A percentile compares a stretch with the other conserved stretches of the same genome.
These are phyloP conservation scores for Barnettozyma californica DNA, from an alignment of 805 yeast genomes.

Conservation along the genomic window DNA sequence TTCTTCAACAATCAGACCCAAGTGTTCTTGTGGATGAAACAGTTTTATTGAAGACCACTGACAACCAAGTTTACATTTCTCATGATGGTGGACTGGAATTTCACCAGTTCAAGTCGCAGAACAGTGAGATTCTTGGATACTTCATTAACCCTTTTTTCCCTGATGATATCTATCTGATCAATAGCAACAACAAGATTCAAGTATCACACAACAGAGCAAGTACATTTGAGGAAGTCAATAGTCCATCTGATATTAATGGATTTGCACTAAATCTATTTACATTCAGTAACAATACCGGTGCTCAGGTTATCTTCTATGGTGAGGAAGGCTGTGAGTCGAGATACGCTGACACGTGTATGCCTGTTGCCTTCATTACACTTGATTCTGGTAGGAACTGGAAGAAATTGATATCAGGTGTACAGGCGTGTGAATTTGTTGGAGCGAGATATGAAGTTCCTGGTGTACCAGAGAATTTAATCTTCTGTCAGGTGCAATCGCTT, in stretches of 20 bases:
- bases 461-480: slow-evolving; percentile 45
- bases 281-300: slow-evolving; percentile 51
- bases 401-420: slow-evolving; percentile 43
- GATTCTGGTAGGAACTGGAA: slow-evolving; percentile 64
- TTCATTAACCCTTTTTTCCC: slow-evolving; percentile 52
- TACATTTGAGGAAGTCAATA: slow-evolving; percentile 32
- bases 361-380: slow-evolving; percentile 53
- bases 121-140: slow-evolving; percentile 41
- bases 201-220: slow-evolving; percentile 66
- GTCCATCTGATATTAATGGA: slow-evolving; percentile 42
- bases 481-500: slow-evolving; percentile 49
- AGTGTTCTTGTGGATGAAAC: slow-evolving; percentile 49
- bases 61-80: slow-evolving; percentile 54
- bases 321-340: slow-evolving; percentile 43
- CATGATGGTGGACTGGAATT: slow-evolving; percentile 38
- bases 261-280: slow-evolving; percentile 43
- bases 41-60: slow-evolving; percentile 50
- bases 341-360: slow-evolving; percentile 37
- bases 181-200: slow-evolving; percentile 29
- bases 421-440: slow-evolving; percentile 64
- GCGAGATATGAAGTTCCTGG: slow-evolving; percentile 33
- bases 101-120: slow-evolving; percentile 8
- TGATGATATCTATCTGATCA: slow-evolving; percentile 34
- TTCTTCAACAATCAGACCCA: slow-evolving; percentile 38
- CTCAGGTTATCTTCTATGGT: slow-evolving; percentile 64